Base-by-base conservation (phyloP, 352 stramenopile genomes). In the Peronospora belbahrii region DNA sequence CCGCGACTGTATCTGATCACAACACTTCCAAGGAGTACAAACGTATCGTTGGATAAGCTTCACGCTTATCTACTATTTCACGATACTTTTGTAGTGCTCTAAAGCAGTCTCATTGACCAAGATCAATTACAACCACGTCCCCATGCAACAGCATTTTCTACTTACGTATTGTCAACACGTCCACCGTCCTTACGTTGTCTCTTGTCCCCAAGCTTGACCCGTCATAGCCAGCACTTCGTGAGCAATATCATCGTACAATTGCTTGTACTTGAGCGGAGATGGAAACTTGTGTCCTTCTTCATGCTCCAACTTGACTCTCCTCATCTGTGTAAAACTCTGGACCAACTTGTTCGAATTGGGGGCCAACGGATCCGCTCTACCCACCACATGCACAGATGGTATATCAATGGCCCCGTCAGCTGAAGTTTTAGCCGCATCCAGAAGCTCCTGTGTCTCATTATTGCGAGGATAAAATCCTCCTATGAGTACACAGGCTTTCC, bases 261-360 rank as follows among this genome's bases (percentile, higher is more conserved):
- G 35, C 15, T 47, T 24, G 42, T 85, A 58, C 37, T 64, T 65
- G 14, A 59, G 27, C 0, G 65, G 61, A 7, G 74, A 69, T 15
- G 78, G 78, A 51, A 87, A 89, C 46, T 83, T 82, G 67, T 87
- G 78, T n/a, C 78, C 78, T 58, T 85, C 75, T n/a, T 86, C 67
- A 42, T 89, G 78, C 18, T 73, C 70, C 24, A 87, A 81, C 18
- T 53, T 57, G 20, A 70, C 8, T 30, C 65, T 61, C 7, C 57
- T 54, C 11, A 52, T 56, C 18, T 24, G 37, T 4, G 67, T 53
- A 43, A 76, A 88, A 33, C 57, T 62, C 7, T 65, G 56, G 23
- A 70, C 59, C 24, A 90, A 56, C 27, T 69, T 69, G 33, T 84
- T 51, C n/a, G 63, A 73, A 18, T 78, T 57, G n/a, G 48, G 25